Evolutionary conservation across 2,329 filamentous ascomycete genomes (phyloP).

Genomic region (Teratosphaeria viscida): DNA sequence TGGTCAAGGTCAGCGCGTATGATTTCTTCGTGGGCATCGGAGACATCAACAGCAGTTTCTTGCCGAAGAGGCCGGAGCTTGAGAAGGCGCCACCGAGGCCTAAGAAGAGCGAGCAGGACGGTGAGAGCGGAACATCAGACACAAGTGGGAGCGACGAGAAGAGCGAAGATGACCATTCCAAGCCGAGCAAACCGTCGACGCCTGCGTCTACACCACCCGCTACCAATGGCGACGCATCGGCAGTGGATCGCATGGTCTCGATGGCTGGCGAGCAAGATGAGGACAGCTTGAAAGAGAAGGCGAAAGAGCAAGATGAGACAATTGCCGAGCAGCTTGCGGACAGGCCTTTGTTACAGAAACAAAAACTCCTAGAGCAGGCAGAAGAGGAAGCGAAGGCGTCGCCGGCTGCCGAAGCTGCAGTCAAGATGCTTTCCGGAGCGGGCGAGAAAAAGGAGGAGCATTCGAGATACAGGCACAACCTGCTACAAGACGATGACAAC

Average conservation of each 20-base stretch:
- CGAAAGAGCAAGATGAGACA: conserved; percentile 74
- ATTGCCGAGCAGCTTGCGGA: conserved; percentile 84
- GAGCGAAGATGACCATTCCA: conserved; percentile 1
- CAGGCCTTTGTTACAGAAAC: conserved; percentile 79
- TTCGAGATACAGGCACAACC: conserved; percentile 53
- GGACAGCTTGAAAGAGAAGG: conserved; percentile 60
- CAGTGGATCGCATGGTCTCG: conserved; percentile 64
- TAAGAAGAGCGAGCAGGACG: conserved; percentile 2
- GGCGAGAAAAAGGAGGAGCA: conserved; percentile 21
- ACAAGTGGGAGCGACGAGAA: conserved; percentile 8
- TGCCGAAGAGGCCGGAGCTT: conserved; percentile 60
- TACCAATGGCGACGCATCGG: conserved; percentile 40
- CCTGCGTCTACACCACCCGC: conserved; percentile 4
- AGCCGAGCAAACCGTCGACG: conserved; percentile 6
- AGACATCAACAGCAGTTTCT: conserved; percentile 95
- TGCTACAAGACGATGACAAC: conserved; percentile 78
- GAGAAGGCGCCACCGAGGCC: conserved; percentile 19
- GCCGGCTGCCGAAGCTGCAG: conserved; percentile 39
- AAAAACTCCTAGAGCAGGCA: conserved; percentile 61
- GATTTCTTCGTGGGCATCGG: conserved; percentile 98
- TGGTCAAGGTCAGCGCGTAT: conserved; percentile 90
- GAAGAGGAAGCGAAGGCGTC: conserved; percentile 52
- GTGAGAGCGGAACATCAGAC: neutral
- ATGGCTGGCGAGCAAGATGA: conserved; percentile 65
- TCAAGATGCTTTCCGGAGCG: conserved; percentile 23